Conservation (phyloP, 768 basidiomycete genomes). For the Hericium rajendrae region DNA sequence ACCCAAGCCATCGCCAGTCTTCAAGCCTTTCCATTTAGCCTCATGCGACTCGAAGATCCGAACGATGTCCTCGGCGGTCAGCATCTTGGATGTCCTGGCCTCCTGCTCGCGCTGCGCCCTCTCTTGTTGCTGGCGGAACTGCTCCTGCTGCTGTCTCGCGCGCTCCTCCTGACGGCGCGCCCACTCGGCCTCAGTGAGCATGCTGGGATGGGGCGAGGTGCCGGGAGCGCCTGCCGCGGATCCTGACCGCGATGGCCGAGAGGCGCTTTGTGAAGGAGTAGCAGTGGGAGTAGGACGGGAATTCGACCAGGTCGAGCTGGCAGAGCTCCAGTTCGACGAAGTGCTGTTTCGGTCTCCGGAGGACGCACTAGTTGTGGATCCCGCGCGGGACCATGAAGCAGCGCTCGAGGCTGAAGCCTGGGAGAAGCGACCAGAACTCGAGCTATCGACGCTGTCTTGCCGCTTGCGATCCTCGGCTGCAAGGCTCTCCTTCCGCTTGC, state of each 20-base stretch:
- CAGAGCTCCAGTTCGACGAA: constrained; percentile 10
- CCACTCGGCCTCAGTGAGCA: constrained; percentile 43
- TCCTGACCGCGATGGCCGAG: constrained; percentile 6
- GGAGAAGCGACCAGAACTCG: background rate
- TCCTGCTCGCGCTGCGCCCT: constrained; percentile 37
- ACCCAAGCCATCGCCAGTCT: constrained; percentile 30
- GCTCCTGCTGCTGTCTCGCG: constrained; percentile 55
- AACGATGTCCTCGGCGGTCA: constrained; percentile 48
- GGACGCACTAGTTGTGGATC: constrained; percentile 7
- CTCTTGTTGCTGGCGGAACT: constrained; percentile 61
- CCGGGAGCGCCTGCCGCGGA: constrained; percentile 9
- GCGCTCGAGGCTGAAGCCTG: background rate
- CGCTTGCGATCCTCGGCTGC: constrained; percentile 12
- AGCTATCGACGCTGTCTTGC: constrained; percentile 20
- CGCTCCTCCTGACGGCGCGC: constrained; percentile 55
- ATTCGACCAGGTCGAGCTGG: constrained; percentile 10
- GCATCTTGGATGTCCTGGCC: constrained; percentile 27
- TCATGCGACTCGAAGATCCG: constrained; percentile 54
- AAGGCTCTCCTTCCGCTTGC: too few relatives aligned
- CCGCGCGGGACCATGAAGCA: constrained; percentile 16
- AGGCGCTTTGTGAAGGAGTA: constrained; percentile 6
- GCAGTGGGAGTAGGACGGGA: constrained; percentile 10
- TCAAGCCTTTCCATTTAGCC: constrained; percentile 42
- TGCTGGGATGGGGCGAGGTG: constrained; percentile 14
- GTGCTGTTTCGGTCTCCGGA: constrained; percentile 13